A percentile compares a stretch with the other conserved stretches of the same genome.
These are phyloP conservation scores for Umbelopsis sp. DNA, from an alignment of 371 early-diverging fungal species.

Conservation along the genomic window DNA sequence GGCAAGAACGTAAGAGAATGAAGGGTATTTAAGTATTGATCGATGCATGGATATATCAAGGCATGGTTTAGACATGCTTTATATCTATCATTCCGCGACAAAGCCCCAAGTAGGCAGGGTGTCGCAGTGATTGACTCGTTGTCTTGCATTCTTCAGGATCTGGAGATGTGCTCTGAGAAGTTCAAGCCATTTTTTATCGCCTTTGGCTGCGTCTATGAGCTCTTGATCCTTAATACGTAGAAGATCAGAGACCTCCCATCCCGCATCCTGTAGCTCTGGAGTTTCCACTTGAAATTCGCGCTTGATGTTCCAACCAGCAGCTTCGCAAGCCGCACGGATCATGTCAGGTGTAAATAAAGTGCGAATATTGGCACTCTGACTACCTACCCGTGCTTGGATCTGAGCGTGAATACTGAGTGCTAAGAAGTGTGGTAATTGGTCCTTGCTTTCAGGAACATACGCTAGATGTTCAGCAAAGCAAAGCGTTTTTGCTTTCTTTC, in stretches of 20 bases:
- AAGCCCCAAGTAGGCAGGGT: slow-evolving; percentile 14
- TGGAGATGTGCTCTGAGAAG: slow-evolving; percentile 12
- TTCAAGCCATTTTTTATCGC: slow-evolving; percentile 16
- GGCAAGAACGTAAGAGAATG: no score
- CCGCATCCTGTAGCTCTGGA: slow-evolving; percentile 18
- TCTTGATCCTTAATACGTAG: neutral
- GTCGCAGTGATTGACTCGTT: neutral
- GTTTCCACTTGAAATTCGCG: slow-evolving; percentile 2
- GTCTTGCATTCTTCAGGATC: neutral
- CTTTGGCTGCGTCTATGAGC: neutral
- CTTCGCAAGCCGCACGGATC: neutral
- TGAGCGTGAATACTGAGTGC: slow-evolving; percentile 19
- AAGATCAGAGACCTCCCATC: slow-evolving; percentile 15
- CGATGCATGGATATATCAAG: no score
- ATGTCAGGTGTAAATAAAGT: slow-evolving; percentile 11
- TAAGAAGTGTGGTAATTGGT: slow-evolving; percentile 12
- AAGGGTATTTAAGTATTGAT: no score
- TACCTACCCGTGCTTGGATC: slow-evolving; percentile 14
- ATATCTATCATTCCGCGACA: slow-evolving; percentile 2
- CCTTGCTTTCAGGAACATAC: neutral
- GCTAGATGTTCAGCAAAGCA: slow-evolving; percentile 14
- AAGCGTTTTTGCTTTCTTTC: neutral
- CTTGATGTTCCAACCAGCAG: slow-evolving; percentile 9
- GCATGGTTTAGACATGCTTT: no score
- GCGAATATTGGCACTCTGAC: slow-evolving; percentile 1